A percentile compares a stretch with the other conserved stretches of the same genome.
Conservation (phyloP, 2,329 filamentous ascomycete species). For the Phialophora tarda region DNA sequence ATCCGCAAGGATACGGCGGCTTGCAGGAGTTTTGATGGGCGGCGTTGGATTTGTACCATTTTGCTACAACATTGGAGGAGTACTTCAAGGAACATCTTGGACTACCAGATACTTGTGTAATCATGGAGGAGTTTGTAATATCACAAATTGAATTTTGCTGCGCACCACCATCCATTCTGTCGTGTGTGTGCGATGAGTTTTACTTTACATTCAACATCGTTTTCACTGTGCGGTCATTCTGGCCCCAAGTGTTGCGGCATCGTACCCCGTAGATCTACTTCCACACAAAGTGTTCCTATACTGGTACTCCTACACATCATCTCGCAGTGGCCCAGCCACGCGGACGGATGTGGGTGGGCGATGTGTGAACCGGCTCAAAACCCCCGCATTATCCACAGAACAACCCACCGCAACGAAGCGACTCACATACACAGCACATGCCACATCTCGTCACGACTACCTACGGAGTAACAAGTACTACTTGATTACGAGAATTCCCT, state of each 20-base stretch:
- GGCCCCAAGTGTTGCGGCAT: neutral
- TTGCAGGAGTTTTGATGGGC: conserved; percentile 6
- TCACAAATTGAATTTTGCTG: conserved; percentile 1
- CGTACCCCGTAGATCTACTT: too few relatives aligned
- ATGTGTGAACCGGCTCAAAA: neutral
- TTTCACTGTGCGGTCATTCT: neutral
- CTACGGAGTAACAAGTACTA: neutral
- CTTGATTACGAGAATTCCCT: neutral
- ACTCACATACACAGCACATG: neutral
- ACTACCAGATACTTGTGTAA: conserved; percentile 8
- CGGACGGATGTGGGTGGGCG: neutral
- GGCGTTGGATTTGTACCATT: neutral
- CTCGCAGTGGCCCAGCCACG: neutral
- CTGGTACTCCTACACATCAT: too few relatives aligned
- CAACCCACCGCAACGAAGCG: too few relatives aligned
- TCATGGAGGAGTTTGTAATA: conserved; percentile 13
- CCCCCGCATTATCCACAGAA: too few relatives aligned
- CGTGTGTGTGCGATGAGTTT: neutral
- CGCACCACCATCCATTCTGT: neutral
- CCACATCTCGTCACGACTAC: neutral
- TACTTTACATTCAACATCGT: neutral
- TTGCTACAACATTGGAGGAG: neutral
- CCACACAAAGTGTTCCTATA: too few relatives aligned
- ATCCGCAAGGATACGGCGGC: conserved; percentile 1
- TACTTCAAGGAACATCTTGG: conserved; percentile 1